Percentiles rank a stretch among this genome's conserved stretches.
These are phyloP conservation scores for Tetraselmis striata DNA, from an alignment of 139 green algal species.

Conservation along the genomic window DNA sequence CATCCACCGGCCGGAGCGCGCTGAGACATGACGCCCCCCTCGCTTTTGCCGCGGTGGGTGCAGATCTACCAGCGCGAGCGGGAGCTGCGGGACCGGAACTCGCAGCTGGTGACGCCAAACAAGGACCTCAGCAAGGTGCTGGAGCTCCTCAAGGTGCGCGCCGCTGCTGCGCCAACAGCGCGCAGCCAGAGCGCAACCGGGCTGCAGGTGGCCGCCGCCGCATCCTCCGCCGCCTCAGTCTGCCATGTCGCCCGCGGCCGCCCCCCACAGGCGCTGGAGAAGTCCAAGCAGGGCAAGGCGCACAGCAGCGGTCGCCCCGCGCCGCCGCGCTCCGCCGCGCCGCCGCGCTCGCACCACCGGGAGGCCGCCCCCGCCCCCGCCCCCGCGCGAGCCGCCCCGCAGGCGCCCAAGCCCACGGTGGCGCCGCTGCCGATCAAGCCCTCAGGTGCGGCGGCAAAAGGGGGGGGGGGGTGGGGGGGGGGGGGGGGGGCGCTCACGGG, in stretches of 20 bases:
- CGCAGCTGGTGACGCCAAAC: neutral
- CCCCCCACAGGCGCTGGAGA: neutral
- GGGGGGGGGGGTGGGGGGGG: too few relatives aligned
- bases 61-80: neutral
- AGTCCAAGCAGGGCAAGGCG: neutral
- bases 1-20: too few relatives aligned
- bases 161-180: too few relatives aligned
- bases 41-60: neutral
- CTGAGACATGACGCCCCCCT: too few relatives aligned
- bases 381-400: too few relatives aligned
- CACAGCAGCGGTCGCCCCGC: neutral
- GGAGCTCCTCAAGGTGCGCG: neutral
- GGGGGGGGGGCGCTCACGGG: too few relatives aligned
- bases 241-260: too few relatives aligned
- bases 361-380: neutral
- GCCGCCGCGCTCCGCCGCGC: too few relatives aligned
- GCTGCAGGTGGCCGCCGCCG: too few relatives aligned
- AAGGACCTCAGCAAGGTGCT: neutral
- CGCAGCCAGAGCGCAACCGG: too few relatives aligned
- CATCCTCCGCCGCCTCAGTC: too few relatives aligned
- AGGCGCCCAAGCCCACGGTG: neutral
- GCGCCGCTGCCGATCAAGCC: neutral
- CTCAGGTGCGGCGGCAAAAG: neutral
- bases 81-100: neutral
- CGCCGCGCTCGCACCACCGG: neutral